Conservation (phyloP, 306 rosid genomes). For the Malus fusca region DNA sequence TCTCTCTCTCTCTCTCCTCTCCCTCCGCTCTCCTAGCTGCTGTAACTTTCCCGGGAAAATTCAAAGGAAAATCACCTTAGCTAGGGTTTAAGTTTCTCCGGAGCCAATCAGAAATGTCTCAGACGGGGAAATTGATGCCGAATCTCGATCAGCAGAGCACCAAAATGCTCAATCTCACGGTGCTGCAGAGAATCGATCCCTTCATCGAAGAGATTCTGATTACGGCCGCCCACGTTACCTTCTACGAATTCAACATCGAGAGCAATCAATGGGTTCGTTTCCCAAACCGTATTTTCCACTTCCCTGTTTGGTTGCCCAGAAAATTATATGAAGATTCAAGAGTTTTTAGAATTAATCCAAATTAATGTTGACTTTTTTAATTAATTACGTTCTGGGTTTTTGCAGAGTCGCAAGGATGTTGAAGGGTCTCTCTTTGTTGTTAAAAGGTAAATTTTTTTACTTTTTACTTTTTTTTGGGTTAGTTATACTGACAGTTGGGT, state of each 20-base stretch:
- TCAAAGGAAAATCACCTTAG: background rate
- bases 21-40: background rate
- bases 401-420: slow-evolving; percentile 95
- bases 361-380: background rate
- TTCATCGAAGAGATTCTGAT: slow-evolving; percentile 85
- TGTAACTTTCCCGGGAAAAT: slow-evolving; percentile 29
- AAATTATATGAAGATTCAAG: background rate
- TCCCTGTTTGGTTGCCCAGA: slow-evolving; percentile 5
- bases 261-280: slow-evolving; percentile 78
- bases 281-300: slow-evolving; percentile 1
- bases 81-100: slow-evolving; percentile 14
- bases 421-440: slow-evolving; percentile 99
- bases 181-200: slow-evolving; percentile 80
- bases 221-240: slow-evolving; percentile 89
- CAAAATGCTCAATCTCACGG: slow-evolving; percentile 80
- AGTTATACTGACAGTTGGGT: background rate
- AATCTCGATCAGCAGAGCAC: slow-evolving; percentile 86
- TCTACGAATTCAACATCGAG: slow-evolving; percentile 80
- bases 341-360: background rate
- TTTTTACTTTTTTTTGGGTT: background rate
- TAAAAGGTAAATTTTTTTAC: slow-evolving; percentile 43
- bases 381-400: background rate
- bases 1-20: background rate
- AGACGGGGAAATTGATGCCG: slow-evolving; percentile 76
- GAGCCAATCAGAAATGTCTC: slow-evolving; percentile 31